These are phyloP conservation scores for Podospora australis DNA, from an alignment of 495 filamentous ascomycete species.

Conservation along the genomic window DNA sequence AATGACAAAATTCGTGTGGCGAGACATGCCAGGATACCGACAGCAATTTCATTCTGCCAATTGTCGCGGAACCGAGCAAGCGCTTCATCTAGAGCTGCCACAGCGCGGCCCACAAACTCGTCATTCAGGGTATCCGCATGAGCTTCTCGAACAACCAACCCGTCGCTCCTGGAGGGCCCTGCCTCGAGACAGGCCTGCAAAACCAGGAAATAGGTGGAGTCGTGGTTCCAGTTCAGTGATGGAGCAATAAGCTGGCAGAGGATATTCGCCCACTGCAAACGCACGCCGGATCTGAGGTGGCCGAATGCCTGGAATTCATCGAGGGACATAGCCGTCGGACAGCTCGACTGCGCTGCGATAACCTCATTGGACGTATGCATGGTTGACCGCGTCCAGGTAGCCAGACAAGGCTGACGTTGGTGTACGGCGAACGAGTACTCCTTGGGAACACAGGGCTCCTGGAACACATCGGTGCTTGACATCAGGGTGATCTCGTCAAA, in stretches of 20 bases:
- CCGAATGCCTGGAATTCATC: conserved; percentile 48
- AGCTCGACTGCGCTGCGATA: conserved; percentile 39
- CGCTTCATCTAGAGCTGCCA: conserved; percentile 2
- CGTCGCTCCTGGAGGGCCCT: conserved; percentile 23
- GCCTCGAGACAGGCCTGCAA: conserved; percentile 46
- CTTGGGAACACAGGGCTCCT: not conserved
- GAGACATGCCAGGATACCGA: conserved; percentile 13
- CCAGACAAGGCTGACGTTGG: not conserved
- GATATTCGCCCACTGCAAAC: conserved; percentile 52
- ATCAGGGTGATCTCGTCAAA: not conserved
- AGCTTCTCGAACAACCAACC: not conserved
- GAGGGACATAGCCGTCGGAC: conserved; percentile 37
- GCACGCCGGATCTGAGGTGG: conserved; percentile 39
- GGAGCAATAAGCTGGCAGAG: conserved; percentile 43
- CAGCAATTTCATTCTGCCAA: conserved; percentile 17
- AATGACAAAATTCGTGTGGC: conserved; percentile 15
- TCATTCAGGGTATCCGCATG: conserved; percentile 3
- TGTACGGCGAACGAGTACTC: conserved; percentile 11
- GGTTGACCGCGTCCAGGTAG: conserved; percentile 8
- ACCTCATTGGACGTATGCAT: conserved; percentile 35
- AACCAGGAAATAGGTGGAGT: conserved; percentile 39
- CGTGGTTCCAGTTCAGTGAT: conserved; percentile 40
- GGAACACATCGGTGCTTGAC: not conserved
- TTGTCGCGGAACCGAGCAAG: conserved; percentile 10
- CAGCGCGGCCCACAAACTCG: not conserved